Conservation (phyloP, 208 protist species). For the Lotmaria passim region DNA sequence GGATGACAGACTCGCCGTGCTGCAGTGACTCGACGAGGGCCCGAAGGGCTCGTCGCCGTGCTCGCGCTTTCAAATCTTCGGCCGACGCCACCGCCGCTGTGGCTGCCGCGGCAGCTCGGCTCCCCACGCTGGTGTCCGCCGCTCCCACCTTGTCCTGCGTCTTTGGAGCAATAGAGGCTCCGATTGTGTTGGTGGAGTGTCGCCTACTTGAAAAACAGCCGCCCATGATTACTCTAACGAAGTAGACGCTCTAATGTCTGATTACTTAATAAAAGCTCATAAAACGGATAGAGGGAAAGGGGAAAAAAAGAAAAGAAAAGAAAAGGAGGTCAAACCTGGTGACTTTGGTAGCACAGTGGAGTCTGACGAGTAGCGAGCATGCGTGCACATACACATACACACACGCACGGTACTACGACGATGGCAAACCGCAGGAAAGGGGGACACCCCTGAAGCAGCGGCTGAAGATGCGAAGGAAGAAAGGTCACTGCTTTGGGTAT, state of each 20-base stretch:
- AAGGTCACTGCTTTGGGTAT: no score
- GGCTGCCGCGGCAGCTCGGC: constrained; percentile 6
- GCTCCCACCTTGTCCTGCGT: background rate
- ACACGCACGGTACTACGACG: no score
- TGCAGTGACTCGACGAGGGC: constrained; percentile 49
- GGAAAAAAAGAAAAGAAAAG: background rate
- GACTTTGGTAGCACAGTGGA: background rate
- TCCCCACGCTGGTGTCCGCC: background rate
- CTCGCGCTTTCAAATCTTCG: constrained; percentile 44
- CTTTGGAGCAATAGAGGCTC: background rate
- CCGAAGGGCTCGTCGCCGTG: constrained; percentile 39
- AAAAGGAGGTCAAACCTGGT: background rate
- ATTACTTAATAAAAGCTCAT: background rate
- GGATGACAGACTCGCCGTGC: constrained; percentile 39
- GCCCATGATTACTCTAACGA: constrained; percentile 12
- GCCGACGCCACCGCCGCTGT: constrained; percentile 12
- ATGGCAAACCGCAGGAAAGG: no score
- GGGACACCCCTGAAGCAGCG: no score
- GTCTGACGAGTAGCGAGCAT: no score
- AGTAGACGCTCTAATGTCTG: background rate
- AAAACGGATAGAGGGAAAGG: no score
- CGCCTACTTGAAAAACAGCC: constrained; percentile 10
- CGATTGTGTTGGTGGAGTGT: background rate
- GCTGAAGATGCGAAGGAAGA: no score
- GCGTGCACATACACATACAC: no score